Evolutionary conservation across 768 basidiomycete species (phyloP), one percentile per base, ranked within the genome.

Genomic region (Xanthoconium purpureum): DNA sequence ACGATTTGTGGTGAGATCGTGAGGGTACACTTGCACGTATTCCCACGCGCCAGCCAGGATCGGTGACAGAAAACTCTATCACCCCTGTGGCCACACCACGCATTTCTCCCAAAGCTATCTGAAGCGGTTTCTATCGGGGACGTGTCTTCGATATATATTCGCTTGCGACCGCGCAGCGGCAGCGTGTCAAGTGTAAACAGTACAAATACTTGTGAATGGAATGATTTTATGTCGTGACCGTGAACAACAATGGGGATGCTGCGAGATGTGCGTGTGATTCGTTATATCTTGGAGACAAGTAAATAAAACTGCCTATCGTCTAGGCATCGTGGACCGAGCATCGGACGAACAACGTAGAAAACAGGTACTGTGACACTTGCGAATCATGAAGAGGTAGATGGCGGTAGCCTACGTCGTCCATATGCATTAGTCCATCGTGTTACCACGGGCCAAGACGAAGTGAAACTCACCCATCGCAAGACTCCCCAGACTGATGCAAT

Each of bases 321-420:
- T 17, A 72, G 0, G 56, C 69, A 30, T 77, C 73, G 4, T 71
- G 66, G 37, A 92, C 70, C 17, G 78, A 73, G 45, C 87, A 81
- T 53, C 81, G 74, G 20, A 96, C 86, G 65, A 98, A 97, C 17
- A 98, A 77, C n/a, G 94, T 94, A 24, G 94, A 92, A 72, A 95
- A 98, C 48, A 98, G 76, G 66, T 88, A 91, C 66, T 94, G 93
- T 38, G 89, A 88, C 43, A 92, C 83, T 67, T 94, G 88, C 3
- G 82, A 74, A 71, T 98, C 96, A 64, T 94, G 91, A 36, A 98
- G 74, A 0, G 96, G 94, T 6, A 98, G 71, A 72, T 98, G 91
- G 9, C 91, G 85, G 68, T 88, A 98, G 2, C 96, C 95, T 92
- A 44, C 6, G 20, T n/a, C 14, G 14, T 13, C 8, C 43, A n/a